Evolutionary conservation across 176 grass and related monocot genomes (phyloP).

Genomic region (Alloteropsis semialata): DNA sequence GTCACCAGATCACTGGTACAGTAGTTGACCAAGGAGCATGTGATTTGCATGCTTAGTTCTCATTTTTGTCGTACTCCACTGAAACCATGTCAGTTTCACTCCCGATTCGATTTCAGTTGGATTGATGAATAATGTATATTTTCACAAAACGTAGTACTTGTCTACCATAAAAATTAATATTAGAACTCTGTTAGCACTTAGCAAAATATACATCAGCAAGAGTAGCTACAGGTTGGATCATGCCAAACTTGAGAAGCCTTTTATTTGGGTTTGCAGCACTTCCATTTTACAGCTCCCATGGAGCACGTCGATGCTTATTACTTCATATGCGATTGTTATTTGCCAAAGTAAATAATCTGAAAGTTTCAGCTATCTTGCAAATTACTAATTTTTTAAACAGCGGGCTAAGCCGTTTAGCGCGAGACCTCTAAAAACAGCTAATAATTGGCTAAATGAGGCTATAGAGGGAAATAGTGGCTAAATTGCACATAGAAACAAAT

Average conservation of each 20-base stretch:
- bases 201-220: not conserved
- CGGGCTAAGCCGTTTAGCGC: too few relatives aligned
- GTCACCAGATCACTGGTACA: not conserved
- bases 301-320: too few relatives aligned
- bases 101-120: too few relatives aligned
- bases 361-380: not conserved
- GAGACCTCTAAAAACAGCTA: too few relatives aligned
- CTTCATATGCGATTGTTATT: not conserved
- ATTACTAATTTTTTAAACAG: too few relatives aligned
- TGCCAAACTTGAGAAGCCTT: not conserved
- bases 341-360: not conserved
- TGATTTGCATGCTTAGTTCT: not conserved
- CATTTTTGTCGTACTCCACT: not conserved
- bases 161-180: not conserved
- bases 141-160: not conserved
- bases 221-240: not conserved
- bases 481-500: too few relatives aligned
- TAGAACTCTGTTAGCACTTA: not conserved
- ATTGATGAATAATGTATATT: not conserved
- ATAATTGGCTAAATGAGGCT: too few relatives aligned
- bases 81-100: not conserved
- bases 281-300: not conserved
- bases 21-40: not conserved
- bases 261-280: not conserved
- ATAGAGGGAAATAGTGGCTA: too few relatives aligned